These are phyloP conservation scores for Withania somnifera DNA, from an alignment of 305 asterid species.

Conservation along the genomic window DNA sequence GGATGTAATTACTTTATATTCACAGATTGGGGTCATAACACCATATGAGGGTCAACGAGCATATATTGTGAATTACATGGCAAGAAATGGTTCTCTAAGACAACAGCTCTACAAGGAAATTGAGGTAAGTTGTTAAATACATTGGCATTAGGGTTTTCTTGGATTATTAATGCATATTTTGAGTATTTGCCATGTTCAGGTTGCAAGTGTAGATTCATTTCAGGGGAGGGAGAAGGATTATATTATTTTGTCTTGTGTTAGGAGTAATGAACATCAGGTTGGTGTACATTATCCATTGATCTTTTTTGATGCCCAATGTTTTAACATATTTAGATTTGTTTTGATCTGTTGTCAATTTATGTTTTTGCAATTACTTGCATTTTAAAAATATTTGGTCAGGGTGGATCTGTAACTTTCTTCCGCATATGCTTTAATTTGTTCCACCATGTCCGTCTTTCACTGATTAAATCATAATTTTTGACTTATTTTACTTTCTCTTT, in stretches of 20 bases:
- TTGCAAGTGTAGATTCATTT: conserved; percentile 98
- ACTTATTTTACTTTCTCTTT: background rate
- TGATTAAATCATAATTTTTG: background rate
- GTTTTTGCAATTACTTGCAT: background rate
- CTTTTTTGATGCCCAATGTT: background rate
- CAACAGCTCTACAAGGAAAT: conserved; percentile 98
- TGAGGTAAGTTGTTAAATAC: conserved; percentile 45
- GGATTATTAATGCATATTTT: background rate
- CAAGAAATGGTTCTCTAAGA: conserved; percentile 91
- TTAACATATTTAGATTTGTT: background rate
- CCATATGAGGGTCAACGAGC: conserved; percentile 99
- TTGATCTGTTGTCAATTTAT: background rate
- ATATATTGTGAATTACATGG: conserved; percentile 93
- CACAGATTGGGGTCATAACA: conserved; percentile 95
- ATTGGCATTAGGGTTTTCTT: background rate
- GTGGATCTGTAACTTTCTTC: background rate
- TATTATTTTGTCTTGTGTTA: conserved; percentile 91
- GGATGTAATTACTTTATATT: background rate
- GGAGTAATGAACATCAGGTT: conserved; percentile 99
- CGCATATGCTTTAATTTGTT: background rate
- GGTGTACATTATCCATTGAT: conserved; percentile 8
- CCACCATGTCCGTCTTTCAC: background rate
- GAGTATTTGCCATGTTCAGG: conserved; percentile 34
- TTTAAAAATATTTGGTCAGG: background rate
- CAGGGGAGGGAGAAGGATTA: conserved; percentile 99